Conservation (phyloP, 2,329 filamentous ascomycete genomes). For the Trematosphaeria pertusa region DNA sequence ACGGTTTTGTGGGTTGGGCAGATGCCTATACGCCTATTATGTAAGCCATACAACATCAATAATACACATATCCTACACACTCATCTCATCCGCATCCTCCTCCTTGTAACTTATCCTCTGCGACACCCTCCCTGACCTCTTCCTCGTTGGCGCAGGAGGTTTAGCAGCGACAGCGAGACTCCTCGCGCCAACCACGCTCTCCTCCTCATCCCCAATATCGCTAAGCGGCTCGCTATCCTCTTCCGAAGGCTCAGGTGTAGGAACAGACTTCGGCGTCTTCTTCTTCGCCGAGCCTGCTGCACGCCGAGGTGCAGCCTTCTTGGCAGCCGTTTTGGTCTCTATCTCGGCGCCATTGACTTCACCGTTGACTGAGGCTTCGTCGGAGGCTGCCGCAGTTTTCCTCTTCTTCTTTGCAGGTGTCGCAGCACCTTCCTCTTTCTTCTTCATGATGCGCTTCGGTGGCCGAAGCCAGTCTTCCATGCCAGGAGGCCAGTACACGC, state of each 20-base stretch:
- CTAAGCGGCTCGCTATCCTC: slow-evolving; percentile 50
- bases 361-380: slow-evolving; percentile 32
- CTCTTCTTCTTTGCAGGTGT: slow-evolving; percentile 41
- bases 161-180: slow-evolving; percentile 18
- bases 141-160: slow-evolving; percentile 29
- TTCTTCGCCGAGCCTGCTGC: slow-evolving; percentile 44
- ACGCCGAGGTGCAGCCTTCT: slow-evolving; percentile 42
- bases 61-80: slow-evolving; percentile 27
- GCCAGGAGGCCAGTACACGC: slow-evolving; percentile 89
- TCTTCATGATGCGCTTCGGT: slow-evolving; percentile 72
- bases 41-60: no score
- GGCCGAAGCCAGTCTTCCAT: slow-evolving; percentile 91
- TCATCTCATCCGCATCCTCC: slow-evolving; percentile 41
- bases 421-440: slow-evolving; percentile 53
- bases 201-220: slow-evolving; percentile 43
- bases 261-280: slow-evolving; percentile 47
- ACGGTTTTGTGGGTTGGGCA: no score
- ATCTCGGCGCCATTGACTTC: slow-evolving; percentile 39
- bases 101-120: slow-evolving; percentile 44
- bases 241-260: slow-evolving; percentile 51
- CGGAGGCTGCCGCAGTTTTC: slow-evolving; percentile 26
- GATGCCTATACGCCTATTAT: no score
- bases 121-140: slow-evolving; percentile 35
- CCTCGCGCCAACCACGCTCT: slow-evolving; percentile 29
- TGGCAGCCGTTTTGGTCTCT: slow-evolving; percentile 46